phyloP scores from a whole-genome alignment of 1,284 basidiomycete genomes.

The Trichosporon ovoides region DNA sequence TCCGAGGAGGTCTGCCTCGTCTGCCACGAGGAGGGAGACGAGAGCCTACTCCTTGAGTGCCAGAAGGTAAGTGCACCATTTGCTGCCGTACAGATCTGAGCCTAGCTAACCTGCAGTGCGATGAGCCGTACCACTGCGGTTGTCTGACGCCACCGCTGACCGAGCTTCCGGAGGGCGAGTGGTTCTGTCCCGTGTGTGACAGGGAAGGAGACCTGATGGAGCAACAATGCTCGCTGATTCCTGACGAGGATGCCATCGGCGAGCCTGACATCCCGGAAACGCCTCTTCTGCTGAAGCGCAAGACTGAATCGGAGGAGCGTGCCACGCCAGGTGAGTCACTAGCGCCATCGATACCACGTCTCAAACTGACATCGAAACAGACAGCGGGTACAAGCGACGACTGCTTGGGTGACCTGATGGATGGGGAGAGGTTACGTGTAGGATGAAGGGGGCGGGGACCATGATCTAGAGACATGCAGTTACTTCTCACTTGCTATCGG shows the following conservation, averaged over 20 bases:
- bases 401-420: neutral
- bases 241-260: neutral
- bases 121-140: constrained; percentile 75
- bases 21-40: constrained; percentile 65
- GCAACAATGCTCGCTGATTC: neutral
- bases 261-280: neutral
- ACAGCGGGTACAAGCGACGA: neutral
- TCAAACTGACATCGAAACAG: neutral
- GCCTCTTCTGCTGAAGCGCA: neutral
- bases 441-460: too few relatives aligned
- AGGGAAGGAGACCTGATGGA: constrained; percentile 13
- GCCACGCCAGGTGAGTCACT: neutral
- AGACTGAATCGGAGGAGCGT: constrained; percentile 2
- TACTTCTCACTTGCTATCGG: neutral
- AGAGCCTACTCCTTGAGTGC: constrained; percentile 68
- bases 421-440: neutral
- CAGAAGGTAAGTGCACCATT: constrained; percentile 62
- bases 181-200: constrained; percentile 77
- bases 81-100: neutral
- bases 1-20: constrained; percentile 65
- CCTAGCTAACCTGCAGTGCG: constrained; percentile 62
- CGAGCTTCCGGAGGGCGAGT: constrained; percentile 78
- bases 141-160: constrained; percentile 74
- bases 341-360: neutral
- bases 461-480: neutral